A percentile compares a stretch with the other conserved stretches of the same genome.
Evolutionary conservation across 2,329 filamentous ascomycete species (phyloP).

Genomic region (Colletotrichum melonis): DNA sequence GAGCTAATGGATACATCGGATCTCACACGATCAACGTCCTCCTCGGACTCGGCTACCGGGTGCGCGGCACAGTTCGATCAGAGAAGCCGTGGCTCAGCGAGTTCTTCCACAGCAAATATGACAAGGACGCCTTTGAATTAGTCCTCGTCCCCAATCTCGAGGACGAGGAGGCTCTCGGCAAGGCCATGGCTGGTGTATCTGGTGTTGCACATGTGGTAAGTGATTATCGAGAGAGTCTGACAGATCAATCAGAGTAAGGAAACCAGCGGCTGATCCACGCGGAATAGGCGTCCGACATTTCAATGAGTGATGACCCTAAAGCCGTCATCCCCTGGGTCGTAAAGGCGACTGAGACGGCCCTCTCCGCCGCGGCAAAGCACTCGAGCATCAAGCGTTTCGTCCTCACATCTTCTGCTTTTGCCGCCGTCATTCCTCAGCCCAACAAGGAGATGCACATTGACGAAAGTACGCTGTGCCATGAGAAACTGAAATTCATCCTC

Average conservation of each 20-base stretch:
- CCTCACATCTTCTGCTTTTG: slow-evolving; percentile 49
- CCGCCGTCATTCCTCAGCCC: slow-evolving; percentile 37
- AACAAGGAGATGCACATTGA: slow-evolving; percentile 33
- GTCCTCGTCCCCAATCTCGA: slow-evolving; percentile 47
- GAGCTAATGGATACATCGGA: slow-evolving; percentile 54
- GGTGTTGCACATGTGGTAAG: slow-evolving; percentile 19
- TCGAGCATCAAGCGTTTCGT: slow-evolving; percentile 53
- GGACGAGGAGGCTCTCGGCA: slow-evolving; percentile 39
- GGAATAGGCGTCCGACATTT: slow-evolving; percentile 46
- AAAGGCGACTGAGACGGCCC: slow-evolving; percentile 40
- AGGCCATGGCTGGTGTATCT: slow-evolving; percentile 41
- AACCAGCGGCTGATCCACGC: slow-evolving; percentile 38
- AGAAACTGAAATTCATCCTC: background rate
- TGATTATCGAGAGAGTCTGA: slow-evolving; percentile 10
- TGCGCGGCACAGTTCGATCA: slow-evolving; percentile 57
- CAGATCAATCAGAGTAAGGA: no score
- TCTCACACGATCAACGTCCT: slow-evolving; percentile 52
- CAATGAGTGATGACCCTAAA: slow-evolving; percentile 49
- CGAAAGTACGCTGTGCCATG: slow-evolving; percentile 27
- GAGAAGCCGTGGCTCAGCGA: slow-evolving; percentile 45
- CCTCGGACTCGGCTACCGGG: slow-evolving; percentile 52
- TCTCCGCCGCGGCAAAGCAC: slow-evolving; percentile 48
- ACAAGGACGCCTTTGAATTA: slow-evolving; percentile 47
- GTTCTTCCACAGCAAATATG: slow-evolving; percentile 46
- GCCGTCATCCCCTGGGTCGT: slow-evolving; percentile 50